Evolutionary conservation across 2,329 filamentous ascomycete genomes (phyloP), one percentile per base, ranked within the genome.

Genomic region (Diaporthe batatas): DNA sequence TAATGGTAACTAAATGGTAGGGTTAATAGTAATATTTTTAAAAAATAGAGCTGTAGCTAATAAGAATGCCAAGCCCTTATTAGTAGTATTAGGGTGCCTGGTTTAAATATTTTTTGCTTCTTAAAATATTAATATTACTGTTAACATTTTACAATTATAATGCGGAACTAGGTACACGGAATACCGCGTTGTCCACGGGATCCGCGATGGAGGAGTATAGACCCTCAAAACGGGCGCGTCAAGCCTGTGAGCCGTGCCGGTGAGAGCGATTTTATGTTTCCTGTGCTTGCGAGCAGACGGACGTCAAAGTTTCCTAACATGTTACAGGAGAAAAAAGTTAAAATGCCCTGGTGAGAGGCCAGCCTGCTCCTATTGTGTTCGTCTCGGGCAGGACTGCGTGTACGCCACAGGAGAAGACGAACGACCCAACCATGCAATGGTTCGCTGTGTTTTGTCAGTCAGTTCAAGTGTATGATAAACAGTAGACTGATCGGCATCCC

Each of bases 281-380:
- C 1, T 59, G 2, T 51, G 8, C 1, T 8, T 21, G 2, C 1
- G 12, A 32, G 39, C 23, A 4, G 21, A 44, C 44, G 23, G 18
- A n/a, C 39, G 29, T 23, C 11, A n/a, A n/a, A n/a, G n/a, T 5
- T 29, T 10, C 21, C 58, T 62, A 5, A 62, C 25, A 29, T 6
- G 3, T 12, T 62, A 12, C 44, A 62, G 58, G 32, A 42, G 58
- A 16, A 62, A 62, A 42, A 62, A 62, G 36, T 62, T 39, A 3
- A 62, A 32, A 32, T 62, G 58, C 23, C 58, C 58, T 32, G 58
- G 58, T 47, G 58, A 62, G 39, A 23, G 58, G 23, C 58, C 58
- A 10, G 39, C 58, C 12, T 62, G 58, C 58, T 62, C 58, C 58
- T 62, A 62, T 23, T 62, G 39, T 23, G 23, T 62, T 47, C 58